Evolutionary conservation across 495 filamentous ascomycete species (phyloP).

Genomic region (Neurospora pannonica): DNA sequence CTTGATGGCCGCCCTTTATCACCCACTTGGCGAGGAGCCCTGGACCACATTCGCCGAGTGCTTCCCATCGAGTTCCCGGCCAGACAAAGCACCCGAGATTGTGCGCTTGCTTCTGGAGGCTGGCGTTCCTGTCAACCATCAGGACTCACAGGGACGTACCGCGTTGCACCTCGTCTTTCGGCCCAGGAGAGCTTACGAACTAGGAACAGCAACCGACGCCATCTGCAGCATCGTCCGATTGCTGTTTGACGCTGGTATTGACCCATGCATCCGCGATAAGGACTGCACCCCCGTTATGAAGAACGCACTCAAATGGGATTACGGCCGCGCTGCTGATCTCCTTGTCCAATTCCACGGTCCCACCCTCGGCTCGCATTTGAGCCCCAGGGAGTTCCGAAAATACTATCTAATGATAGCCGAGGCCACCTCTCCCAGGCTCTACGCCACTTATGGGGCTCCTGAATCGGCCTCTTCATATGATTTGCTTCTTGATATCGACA

Average conservation of each 20-base stretch:
- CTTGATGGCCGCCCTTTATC: neutral
- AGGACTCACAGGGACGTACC: neutral
- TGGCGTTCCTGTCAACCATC: neutral
- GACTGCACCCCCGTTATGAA: neutral
- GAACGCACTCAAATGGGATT: neutral
- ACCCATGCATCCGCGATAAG: neutral
- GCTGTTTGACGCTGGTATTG: neutral
- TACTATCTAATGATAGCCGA: neutral
- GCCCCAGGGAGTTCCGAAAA: neutral
- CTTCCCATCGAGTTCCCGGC: neutral
- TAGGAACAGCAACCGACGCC: neutral
- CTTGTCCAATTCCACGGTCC: neutral
- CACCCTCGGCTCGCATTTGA: neutral
- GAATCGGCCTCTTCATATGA: neutral
- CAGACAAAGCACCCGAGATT: neutral
- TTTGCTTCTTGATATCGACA: neutral
- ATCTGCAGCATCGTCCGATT: neutral
- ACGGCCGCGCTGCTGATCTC: neutral
- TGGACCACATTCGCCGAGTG: neutral
- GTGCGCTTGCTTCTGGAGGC: neutral
- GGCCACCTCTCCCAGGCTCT: neutral
- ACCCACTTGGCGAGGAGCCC: neutral
- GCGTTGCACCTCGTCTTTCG: neutral
- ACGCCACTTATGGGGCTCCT: neutral
- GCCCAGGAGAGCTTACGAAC: neutral